Base-by-base conservation (phyloP, 352 stramenopile species). In the Globisporangium viniferum region DNA sequence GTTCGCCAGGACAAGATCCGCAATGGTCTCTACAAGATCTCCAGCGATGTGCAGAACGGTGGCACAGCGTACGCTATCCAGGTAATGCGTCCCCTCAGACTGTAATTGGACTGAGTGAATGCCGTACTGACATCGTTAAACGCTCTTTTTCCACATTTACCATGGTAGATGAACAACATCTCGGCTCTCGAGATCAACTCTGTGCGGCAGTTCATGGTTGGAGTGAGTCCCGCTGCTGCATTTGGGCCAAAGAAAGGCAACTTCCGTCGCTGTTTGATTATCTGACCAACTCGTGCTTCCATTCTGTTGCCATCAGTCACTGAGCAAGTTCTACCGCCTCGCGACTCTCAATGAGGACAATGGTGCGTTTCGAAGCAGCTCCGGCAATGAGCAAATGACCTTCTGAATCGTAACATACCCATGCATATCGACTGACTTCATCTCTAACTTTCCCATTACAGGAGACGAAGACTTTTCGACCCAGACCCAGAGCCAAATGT, bases 1-100 rank as follows among this genome's bases (percentile, higher is more conserved):
- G 75, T 95, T n/a, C 84, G 90, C 0, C 88, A 96, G 65, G 85
- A 95, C 67, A 96, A 96, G 68, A 95, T 97, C 71, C 88, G 90
- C 65, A 90, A 91, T 46, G 89, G 89, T 93, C 71, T 97, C 27
- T 85, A 86, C 67, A 81, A 86, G 48, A 95, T 97, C 48, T 82
- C 85, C 12, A 84, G 63, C 44, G 88, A 96, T 46, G 86, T 93
- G 41, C 81, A 93, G 65, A 84, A 69, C 48, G 88, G 86, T 20
- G 86, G 83, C 44, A 87, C 85, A 33, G 86, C 88, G 29, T 88
- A 84, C 46, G 88, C 85, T 31, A 89, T 95, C 72, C 81, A 90
- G 71, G 80, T 84, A 24, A 5, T 35, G 3, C 14, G 2, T 15
- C 0, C n/a, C 9, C n/a, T 57, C n/a, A 60, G 15, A 51, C 2